phyloP scores from a whole-genome alignment of 495 filamentous ascomycete genomes.

The Monascus purpureus region DNA sequence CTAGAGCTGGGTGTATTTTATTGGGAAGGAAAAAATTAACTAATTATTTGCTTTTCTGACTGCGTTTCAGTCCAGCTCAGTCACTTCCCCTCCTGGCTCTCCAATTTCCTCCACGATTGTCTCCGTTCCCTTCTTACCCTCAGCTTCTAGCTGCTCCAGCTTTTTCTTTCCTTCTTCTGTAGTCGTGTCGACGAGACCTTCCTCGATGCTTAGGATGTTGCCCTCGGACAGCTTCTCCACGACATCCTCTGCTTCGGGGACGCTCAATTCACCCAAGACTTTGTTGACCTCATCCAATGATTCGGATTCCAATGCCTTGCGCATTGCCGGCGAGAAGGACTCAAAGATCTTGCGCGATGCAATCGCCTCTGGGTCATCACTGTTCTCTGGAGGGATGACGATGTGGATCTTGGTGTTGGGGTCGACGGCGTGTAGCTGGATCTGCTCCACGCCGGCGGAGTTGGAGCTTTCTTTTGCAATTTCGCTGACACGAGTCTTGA shows the following conservation, averaged over 20 bases:
- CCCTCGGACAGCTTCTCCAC: conserved; percentile 75
- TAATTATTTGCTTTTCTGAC: no score
- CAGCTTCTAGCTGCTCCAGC: conserved; percentile 64
- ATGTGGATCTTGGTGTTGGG: conserved; percentile 90
- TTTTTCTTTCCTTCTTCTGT: conserved; percentile 77
- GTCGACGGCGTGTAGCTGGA: conserved; percentile 92
- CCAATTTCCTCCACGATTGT: conserved; percentile 17
- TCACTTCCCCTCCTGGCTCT: conserved; percentile 26
- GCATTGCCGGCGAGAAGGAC: conserved; percentile 64
- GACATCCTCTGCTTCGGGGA: conserved; percentile 83
- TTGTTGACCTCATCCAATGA: conserved; percentile 90
- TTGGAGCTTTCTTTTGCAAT: conserved; percentile 52
- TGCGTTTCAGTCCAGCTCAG: conserved; percentile 32
- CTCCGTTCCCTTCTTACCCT: conserved; percentile 18
- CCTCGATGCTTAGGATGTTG: conserved; percentile 82
- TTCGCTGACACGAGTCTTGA: conserved; percentile 65
- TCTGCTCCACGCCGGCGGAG: conserved; percentile 77
- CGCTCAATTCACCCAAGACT: conserved; percentile 84
- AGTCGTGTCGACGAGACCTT: conserved; percentile 88
- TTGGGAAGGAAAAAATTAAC: no score
- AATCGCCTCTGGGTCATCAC: conserved; percentile 49
- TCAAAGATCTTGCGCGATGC: conserved; percentile 67
- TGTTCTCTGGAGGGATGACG: conserved; percentile 46
- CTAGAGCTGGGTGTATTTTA: no score
- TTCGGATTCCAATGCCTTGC: conserved; percentile 69